Conservation (phyloP, 208 protist genomes). For the Wallacemonas sp. region DNA sequence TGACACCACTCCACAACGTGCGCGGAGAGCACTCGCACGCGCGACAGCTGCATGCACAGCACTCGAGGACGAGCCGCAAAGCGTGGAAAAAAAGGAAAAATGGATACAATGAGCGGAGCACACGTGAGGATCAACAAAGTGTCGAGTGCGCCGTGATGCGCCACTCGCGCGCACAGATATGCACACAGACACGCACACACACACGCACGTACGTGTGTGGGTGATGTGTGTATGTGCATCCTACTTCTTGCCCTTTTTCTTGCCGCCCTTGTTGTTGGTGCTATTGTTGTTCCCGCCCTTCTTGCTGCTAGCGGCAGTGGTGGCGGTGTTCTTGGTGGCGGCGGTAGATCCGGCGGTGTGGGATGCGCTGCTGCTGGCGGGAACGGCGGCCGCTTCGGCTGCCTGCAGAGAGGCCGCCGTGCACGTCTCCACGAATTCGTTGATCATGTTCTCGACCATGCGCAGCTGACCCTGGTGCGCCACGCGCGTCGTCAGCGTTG, state of each 20-base stretch:
- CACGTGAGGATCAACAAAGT: no score
- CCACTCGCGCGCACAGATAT: background rate
- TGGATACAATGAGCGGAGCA: no score
- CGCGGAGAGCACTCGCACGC: slow-evolving; percentile 69
- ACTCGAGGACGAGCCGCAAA: slow-evolving; percentile 51
- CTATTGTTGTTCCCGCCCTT: slow-evolving; percentile 16
- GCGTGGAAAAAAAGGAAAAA: slow-evolving; percentile 50
- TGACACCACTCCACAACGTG: slow-evolving; percentile 70
- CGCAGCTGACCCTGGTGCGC: slow-evolving; percentile 57
- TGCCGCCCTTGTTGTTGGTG: slow-evolving; percentile 4
- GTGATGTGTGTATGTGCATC: no score
- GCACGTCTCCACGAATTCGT: slow-evolving; percentile 58
- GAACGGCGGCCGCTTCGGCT: background rate
- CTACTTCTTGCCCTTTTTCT: slow-evolving; percentile 30
- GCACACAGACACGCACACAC: background rate
- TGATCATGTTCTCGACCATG: slow-evolving; percentile 55
- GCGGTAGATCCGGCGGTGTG: background rate
- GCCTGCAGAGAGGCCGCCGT: slow-evolving; percentile 25
- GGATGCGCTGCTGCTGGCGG: background rate
- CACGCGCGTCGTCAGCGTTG: slow-evolving; percentile 62
- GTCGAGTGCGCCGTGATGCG: no score
- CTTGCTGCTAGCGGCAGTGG: no score
- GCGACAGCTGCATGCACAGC: slow-evolving; percentile 73
- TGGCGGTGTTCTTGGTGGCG: background rate
- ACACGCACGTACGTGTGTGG: background rate